Percentiles rank a stretch among this genome's conserved stretches.
Evolutionary conservation across 805 yeast species (phyloP).

Genomic region (Candida nemodendra): DNA sequence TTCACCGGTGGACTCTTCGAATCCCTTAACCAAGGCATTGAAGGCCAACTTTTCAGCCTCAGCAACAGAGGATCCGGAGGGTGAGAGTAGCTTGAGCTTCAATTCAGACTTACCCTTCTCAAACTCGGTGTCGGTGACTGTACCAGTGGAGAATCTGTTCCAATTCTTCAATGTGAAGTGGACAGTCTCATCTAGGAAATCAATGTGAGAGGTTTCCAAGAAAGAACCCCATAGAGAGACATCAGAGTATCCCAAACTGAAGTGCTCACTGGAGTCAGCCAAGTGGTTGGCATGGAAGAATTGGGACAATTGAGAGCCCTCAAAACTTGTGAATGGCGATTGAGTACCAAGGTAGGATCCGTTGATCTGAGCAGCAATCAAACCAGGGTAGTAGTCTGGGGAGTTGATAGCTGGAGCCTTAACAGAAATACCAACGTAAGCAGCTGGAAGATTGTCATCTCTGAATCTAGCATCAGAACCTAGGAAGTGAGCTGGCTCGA

Average conservation of each 20-base stretch:
- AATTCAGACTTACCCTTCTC: constrained; percentile 72
- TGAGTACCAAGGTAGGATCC: constrained; percentile 55
- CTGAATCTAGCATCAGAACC: constrained; percentile 87
- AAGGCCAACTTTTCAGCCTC: constrained; percentile 58
- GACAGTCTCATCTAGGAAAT: constrained; percentile 66
- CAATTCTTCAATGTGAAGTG: constrained; percentile 84
- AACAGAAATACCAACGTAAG: constrained; percentile 74
- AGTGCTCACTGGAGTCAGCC: constrained; percentile 70
- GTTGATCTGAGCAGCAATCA: constrained; percentile 67
- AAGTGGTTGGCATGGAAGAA: constrained; percentile 70
- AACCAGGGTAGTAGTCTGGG: constrained; percentile 64
- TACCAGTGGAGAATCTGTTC: constrained; percentile 73
- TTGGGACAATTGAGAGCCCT: constrained; percentile 70
- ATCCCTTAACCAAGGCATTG: constrained; percentile 58
- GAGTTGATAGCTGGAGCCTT: constrained; percentile 66
- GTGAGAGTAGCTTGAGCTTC: constrained; percentile 59
- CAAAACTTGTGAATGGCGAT: constrained; percentile 52
- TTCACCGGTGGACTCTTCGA: constrained; percentile 60
- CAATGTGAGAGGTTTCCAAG: constrained; percentile 60
- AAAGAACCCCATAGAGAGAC: constrained; percentile 84
- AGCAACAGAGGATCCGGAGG: constrained; percentile 40
- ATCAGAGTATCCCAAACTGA: constrained; percentile 70
- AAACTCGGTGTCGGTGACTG: constrained; percentile 74
- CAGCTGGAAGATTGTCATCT: constrained; percentile 83
- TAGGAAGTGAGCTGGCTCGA: constrained; percentile 61